A percentile compares a stretch with the other conserved stretches of the same genome.
These are phyloP conservation scores for Solanum clarkiae DNA, from an alignment of 257 asterid species.

Conservation along the genomic window DNA sequence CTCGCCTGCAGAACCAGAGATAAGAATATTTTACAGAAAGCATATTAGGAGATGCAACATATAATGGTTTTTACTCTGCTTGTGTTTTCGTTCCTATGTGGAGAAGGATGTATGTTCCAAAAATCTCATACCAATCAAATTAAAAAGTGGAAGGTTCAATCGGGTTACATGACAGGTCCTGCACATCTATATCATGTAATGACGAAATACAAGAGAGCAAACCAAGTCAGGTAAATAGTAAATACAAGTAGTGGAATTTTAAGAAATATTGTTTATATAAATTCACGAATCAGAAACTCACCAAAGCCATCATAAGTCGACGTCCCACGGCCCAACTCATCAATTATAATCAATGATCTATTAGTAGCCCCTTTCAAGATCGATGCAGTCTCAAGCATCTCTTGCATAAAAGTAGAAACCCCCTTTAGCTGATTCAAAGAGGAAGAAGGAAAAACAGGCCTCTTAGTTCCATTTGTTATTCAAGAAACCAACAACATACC, in stretches of 20 bases:
- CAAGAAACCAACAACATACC: neutral
- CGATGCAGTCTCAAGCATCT: constrained; percentile 98
- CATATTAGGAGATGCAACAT: neutral
- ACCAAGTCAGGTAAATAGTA: neutral
- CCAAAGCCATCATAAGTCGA: constrained; percentile 99
- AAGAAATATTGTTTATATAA: neutral
- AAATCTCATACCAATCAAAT: neutral
- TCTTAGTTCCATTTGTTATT: neutral
- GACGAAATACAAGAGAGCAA: neutral
- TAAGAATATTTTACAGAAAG: neutral
- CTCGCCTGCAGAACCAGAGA: neutral
- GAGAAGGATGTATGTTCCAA: neutral
- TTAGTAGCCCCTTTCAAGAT: constrained; percentile 93
- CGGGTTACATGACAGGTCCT: neutral
- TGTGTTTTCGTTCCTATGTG: neutral
- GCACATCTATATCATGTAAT: neutral
- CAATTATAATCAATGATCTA: constrained; percentile 77
- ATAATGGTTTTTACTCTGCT: neutral
- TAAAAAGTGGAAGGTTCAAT: neutral
- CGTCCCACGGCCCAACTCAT: constrained; percentile 98
- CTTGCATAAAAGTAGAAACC: constrained; percentile 99
- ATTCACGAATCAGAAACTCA: constrained; percentile 23
- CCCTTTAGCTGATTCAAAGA: constrained; percentile 60
- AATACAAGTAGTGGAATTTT: neutral
- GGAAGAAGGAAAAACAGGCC: neutral